phyloP scores from a whole-genome alignment of 2,329 filamentous ascomycete species.

The Scedosporium apiospermum region DNA sequence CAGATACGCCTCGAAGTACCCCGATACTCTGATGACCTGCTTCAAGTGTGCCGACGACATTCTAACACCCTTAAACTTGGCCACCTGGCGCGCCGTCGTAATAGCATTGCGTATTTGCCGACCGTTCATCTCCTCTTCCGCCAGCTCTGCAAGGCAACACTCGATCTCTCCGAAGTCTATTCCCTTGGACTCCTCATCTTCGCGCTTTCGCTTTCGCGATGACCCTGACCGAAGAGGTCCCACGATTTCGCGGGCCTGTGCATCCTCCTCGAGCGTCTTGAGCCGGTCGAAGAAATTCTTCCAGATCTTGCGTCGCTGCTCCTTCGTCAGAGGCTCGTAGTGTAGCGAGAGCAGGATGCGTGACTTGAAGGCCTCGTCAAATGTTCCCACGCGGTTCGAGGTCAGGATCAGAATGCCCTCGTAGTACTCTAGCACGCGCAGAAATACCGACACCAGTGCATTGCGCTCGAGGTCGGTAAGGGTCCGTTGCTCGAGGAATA shows the following conservation, averaged over 20 bases:
- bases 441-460: conserved; percentile 31
- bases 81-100: conserved; percentile 12
- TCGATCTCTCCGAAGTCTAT: conserved; percentile 13
- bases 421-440: conserved; percentile 21
- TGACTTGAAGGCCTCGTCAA: conserved; percentile 27
- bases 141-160: conserved; percentile 18
- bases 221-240: background rate
- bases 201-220: background rate
- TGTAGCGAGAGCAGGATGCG: conserved; percentile 23
- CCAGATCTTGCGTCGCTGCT: conserved; percentile 18
- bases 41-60: background rate
- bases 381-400: conserved; percentile 22
- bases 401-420: conserved; percentile 24
- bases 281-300: conserved; percentile 16
- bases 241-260: background rate
- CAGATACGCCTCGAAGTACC: background rate
- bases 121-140: conserved; percentile 26
- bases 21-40: background rate
- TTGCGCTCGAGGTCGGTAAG: conserved; percentile 23
- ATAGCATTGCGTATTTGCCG: conserved; percentile 30
- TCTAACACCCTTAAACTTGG: background rate
- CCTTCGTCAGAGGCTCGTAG: conserved; percentile 17
- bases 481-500: conserved; percentile 22
- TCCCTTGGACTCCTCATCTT: background rate
- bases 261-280: background rate